Percentiles rank a stretch among this genome's conserved stretches.
These are phyloP conservation scores for Debaryomyces coudertii DNA, from an alignment of 1,139 yeast genomes.

Conservation along the genomic window DNA sequence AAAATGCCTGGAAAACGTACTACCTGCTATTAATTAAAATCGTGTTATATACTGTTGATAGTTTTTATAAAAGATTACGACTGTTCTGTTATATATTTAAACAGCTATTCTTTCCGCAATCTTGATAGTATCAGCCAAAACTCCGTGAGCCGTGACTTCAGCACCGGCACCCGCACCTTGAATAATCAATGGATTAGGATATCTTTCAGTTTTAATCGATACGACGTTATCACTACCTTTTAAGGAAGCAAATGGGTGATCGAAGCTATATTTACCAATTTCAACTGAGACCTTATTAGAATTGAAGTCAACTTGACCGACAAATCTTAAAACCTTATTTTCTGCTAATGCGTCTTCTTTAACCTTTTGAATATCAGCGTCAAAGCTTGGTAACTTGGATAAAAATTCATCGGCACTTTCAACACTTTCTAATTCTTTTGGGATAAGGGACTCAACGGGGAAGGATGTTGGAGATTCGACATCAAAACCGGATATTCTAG, in stretches of 20 bases:
- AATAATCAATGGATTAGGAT: conserved; percentile 86
- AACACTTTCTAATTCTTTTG: conserved; percentile 78
- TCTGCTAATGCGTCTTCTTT: conserved; percentile 82
- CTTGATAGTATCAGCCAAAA: conserved; percentile 88
- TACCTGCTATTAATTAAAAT: conserved; percentile 20
- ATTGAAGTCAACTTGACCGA: conserved; percentile 84
- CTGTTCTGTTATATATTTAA: conserved; percentile 16
- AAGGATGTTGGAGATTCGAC: conserved; percentile 94
- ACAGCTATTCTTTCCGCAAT: conserved; percentile 80
- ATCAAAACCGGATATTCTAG: conserved; percentile 85
- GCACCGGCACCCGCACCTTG: conserved; percentile 99
- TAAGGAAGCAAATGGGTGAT: conserved; percentile 95
- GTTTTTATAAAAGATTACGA: conserved; percentile 2
- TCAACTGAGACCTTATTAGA: conserved; percentile 77
- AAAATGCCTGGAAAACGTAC: conserved; percentile 24
- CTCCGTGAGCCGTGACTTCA: conserved; percentile 98
- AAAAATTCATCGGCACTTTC: conserved; percentile 76
- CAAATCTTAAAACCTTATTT: conserved; percentile 87
- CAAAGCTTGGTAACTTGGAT: conserved; percentile 79
- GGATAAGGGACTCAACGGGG: conserved; percentile 92
- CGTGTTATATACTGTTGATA: conserved; percentile 5
- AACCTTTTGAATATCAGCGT: conserved; percentile 72
- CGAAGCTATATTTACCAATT: conserved; percentile 77
- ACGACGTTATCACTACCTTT: conserved; percentile 96
- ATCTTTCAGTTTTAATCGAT: conserved; percentile 87